Percentiles rank a stretch among this genome's conserved stretches.
These are phyloP conservation scores for Aspergillus brasiliensis DNA, from an alignment of 2,329 filamentous ascomycete species.

Conservation along the genomic window DNA sequence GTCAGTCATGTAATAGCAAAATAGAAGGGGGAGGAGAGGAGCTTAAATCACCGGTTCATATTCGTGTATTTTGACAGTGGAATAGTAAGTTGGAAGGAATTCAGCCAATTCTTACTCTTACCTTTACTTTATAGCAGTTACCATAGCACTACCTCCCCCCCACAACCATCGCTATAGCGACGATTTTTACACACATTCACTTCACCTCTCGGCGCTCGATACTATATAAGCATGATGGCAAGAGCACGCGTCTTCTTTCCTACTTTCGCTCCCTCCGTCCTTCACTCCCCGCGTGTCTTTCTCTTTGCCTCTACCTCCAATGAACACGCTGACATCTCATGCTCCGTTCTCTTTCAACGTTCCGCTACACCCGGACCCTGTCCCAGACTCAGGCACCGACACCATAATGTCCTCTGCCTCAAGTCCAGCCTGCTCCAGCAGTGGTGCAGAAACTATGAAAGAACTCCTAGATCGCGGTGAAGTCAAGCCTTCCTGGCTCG, in stretches of 20 bases:
- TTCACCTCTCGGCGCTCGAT: neutral
- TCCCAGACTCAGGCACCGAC: neutral
- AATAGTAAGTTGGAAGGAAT: too few species aligned
- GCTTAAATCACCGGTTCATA: too few species aligned
- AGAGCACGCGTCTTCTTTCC: neutral
- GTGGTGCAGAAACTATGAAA: conserved; percentile 14
- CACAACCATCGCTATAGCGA: neutral
- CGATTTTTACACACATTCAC: neutral
- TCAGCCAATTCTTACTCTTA: too few species aligned
- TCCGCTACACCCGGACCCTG: neutral
- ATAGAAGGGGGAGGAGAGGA: too few species aligned
- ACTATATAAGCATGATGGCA: neutral
- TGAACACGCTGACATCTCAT: neutral
- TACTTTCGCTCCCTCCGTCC: neutral
- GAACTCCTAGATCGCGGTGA: conserved; percentile 14
- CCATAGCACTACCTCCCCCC: too few species aligned
- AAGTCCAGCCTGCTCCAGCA: neutral
- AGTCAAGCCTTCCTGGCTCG: conserved; percentile 14
- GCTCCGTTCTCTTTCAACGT: neutral
- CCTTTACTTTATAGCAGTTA: too few species aligned
- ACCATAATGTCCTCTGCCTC: neutral
- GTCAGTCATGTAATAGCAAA: too few species aligned
- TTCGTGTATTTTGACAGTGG: too few species aligned
- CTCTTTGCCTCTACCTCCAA: too few species aligned
- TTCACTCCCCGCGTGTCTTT: neutral